phyloP scores from a whole-genome alignment of 257 asterid genomes.

The Linaria vulgaris region DNA sequence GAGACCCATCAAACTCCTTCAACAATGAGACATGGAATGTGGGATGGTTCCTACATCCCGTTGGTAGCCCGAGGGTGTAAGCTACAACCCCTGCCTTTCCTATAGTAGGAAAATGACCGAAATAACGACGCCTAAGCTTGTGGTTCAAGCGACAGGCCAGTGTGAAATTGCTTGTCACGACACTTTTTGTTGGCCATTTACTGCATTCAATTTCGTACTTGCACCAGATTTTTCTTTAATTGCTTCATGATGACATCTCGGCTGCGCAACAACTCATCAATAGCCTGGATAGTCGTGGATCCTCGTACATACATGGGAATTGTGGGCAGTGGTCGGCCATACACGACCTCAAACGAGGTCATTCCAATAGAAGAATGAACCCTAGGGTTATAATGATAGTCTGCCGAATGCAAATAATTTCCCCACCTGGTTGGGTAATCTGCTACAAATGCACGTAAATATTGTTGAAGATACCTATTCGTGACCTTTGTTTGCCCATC shows the following conservation, averaged over 20 bases:
- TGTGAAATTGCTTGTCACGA: neutral
- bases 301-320: neutral
- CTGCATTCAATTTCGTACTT: neutral
- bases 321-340: neutral
- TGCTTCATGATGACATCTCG: neutral
- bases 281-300: neutral
- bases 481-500: too few species aligned
- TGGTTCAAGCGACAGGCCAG: neutral
- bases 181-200: neutral
- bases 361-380: neutral
- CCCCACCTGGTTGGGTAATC: neutral
- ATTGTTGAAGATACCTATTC: neutral
- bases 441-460: neutral
- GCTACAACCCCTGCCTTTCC: neutral
- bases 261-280: neutral
- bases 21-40: neutral
- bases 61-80: neutral
- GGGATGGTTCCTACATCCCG: neutral
- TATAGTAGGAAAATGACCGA: neutral
- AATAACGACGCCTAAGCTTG: neutral
- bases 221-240: neutral
- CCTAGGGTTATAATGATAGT: neutral
- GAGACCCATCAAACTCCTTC: too few species aligned
- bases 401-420: neutral
- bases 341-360: neutral